Evolutionary conservation across 2,329 filamentous ascomycete genomes (phyloP).

Genomic region (Rosellinia necatrix): DNA sequence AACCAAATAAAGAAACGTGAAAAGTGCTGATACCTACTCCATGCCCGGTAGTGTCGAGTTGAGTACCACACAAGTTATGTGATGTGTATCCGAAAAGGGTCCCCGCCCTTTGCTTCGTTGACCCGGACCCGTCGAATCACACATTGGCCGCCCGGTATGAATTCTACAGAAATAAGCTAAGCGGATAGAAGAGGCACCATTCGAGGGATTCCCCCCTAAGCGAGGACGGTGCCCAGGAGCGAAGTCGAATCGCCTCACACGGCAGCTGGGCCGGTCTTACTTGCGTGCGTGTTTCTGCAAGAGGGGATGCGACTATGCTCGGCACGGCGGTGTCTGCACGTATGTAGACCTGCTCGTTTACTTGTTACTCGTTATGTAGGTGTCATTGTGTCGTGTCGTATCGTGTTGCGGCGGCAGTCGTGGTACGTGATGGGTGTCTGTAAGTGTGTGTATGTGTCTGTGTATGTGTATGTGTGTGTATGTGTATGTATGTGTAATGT

Average conservation of each 20-base stretch:
- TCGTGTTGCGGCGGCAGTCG: not conserved
- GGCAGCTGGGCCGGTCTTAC: constrained; percentile 25
- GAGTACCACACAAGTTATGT: not conserved
- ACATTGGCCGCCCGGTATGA: constrained; percentile 14
- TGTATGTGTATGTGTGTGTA: not conserved
- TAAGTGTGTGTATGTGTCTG: not conserved
- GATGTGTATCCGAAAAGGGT: constrained; percentile 9
- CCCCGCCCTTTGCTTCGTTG: constrained; percentile 11
- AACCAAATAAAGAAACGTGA: not conserved
- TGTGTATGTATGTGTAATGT: constrained; percentile 3
- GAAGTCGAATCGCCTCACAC: constrained; percentile 13
- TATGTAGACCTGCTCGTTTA: constrained; percentile 12
- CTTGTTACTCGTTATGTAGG: constrained; percentile 12
- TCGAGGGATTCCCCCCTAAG: constrained; percentile 11
- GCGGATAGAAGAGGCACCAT: constrained; percentile 10
- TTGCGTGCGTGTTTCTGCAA: constrained; percentile 24
- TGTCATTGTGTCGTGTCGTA: not conserved
- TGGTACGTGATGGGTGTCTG: constrained; percentile 1
- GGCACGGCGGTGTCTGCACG: constrained; percentile 12
- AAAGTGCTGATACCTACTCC: constrained; percentile 11
- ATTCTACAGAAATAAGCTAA: not conserved
- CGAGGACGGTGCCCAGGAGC: constrained; percentile 14
- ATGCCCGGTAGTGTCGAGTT: constrained; percentile 3
- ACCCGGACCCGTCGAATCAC: constrained; percentile 12
- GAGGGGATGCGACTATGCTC: constrained; percentile 17